A percentile compares a stretch with the other conserved stretches of the same genome.
These are phyloP conservation scores for Zasmidium angulare DNA, from an alignment of 2,329 filamentous ascomycete species.

Conservation along the genomic window DNA sequence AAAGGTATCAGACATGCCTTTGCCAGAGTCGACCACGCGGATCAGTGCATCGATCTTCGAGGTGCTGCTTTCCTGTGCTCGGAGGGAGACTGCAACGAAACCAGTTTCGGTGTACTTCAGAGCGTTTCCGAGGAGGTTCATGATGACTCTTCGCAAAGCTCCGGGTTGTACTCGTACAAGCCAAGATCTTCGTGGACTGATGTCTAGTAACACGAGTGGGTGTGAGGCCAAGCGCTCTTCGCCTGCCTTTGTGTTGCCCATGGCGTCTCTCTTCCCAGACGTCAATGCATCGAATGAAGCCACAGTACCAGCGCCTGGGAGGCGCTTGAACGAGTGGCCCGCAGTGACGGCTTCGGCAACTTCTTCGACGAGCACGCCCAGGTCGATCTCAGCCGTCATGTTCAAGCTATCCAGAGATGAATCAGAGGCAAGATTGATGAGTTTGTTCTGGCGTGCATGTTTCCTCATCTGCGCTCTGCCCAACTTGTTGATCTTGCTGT, in stretches of 20 bases:
- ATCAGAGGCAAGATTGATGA: constrained; percentile 30
- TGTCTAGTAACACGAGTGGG: constrained; percentile 44
- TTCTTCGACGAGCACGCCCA: constrained; percentile 51
- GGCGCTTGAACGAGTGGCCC: constrained; percentile 46
- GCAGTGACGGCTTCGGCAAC: constrained; percentile 57
- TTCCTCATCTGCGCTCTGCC: constrained; percentile 26
- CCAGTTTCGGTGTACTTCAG: constrained; percentile 49
- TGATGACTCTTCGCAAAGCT: constrained; percentile 48
- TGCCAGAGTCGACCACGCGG: constrained; percentile 32
- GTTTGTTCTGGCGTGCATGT: constrained; percentile 26
- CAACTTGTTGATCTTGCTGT: constrained; percentile 44
- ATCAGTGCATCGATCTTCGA: constrained; percentile 22
- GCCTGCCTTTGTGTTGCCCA: background rate
- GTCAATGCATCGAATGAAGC: constrained; percentile 7
- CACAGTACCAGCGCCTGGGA: constrained; percentile 11
- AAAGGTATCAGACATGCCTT: constrained; percentile 36
- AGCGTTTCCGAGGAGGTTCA: constrained; percentile 49
- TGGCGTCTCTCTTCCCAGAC: background rate
- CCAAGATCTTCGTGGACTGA: constrained; percentile 43
- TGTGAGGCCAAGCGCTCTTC: background rate
- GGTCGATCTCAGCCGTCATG: constrained; percentile 40
- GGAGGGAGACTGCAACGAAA: constrained; percentile 41
- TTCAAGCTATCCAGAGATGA: constrained; percentile 30
- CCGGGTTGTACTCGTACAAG: constrained; percentile 46
- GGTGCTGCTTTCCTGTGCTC: constrained; percentile 19